These are phyloP conservation scores for Phytopythium cucurbitacearum DNA, from an alignment of 352 stramenopile genomes.

Conservation along the genomic window DNA sequence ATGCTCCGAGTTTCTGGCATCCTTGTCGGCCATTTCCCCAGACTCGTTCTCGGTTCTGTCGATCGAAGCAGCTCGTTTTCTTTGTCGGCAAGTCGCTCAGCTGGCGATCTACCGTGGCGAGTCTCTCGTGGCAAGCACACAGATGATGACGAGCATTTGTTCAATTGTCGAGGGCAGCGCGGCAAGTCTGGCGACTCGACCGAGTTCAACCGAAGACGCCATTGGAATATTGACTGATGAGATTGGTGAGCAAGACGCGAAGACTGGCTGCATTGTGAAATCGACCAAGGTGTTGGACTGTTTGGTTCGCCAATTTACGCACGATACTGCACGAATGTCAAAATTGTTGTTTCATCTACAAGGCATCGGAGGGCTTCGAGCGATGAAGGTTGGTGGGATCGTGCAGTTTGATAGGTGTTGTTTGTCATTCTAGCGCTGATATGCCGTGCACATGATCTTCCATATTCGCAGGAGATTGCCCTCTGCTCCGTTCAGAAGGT, in stretches of 20 bases:
- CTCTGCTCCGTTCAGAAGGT: too few species aligned
- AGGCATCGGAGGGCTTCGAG: constrained; percentile 24
- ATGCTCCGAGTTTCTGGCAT: constrained; percentile 34
- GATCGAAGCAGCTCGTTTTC: constrained; percentile 26
- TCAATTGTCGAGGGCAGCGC: constrained; percentile 3
- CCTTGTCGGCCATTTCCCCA: constrained; percentile 18
- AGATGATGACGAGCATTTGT: constrained; percentile 26
- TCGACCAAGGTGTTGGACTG: constrained; percentile 26
- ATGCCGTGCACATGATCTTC: background rate
- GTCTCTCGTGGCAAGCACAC: constrained; percentile 24
- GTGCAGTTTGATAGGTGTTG: too few species aligned
- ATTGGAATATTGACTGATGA: constrained; percentile 27
- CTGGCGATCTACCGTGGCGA: constrained; percentile 24
- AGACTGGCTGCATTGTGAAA: constrained; percentile 17
- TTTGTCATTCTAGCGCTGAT: too few species aligned
- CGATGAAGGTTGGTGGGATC: constrained; percentile 33
- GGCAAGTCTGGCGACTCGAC: background rate
- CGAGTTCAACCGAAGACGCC: constrained; percentile 5
- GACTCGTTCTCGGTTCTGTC: constrained; percentile 23
- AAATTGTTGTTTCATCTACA: constrained; percentile 33
- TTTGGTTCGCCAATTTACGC: constrained; percentile 24
- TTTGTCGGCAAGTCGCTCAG: constrained; percentile 35
- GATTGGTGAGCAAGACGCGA: constrained; percentile 11
- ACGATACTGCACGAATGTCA: constrained; percentile 16
- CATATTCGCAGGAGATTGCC: background rate